Evolutionary conservation across 352 stramenopile species (phyloP), one percentile per base, ranked within the genome.

Genomic region (Phytophthora foliorum): DNA sequence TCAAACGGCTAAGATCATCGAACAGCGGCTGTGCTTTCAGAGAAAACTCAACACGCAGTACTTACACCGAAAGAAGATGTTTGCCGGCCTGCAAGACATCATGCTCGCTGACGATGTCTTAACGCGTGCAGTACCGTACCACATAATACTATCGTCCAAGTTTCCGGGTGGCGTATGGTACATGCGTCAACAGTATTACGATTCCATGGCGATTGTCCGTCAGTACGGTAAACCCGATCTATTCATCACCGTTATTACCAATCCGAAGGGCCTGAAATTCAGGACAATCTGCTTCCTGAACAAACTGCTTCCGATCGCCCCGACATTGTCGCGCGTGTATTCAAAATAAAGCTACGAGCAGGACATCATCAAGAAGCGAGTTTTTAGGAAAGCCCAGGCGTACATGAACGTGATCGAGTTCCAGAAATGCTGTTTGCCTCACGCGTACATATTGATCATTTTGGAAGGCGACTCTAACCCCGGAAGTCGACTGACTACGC

Each of bases 201-300:
- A 89, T 32, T 54, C 63, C 5, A 75, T 84, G 59, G 67, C 69
- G 17, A 81, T 88, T 14, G 75, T 86, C 1, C 66, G 72, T 4
- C 25, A 74, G 22, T 77, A 61, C 39, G 77, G 75, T 7, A 78
- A 74, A 19, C 77, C 77, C 6, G 65, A 86, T n/a, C 50, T 82
- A 6, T 90, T 90, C 68, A 73, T 87, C 19, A 84, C 81, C 0
- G 66, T 86, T 5, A 85, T 77, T 6, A 75, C 53, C 19, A 90
- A 88, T 53, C 69, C 77, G 1, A 71, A 63, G 22, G 72, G 72
- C 19, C 38, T 8, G 79, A 88, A 46, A 80, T 88, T 34, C 52
- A 39, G n/a, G 42, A 57, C 0, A 44, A 52, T 3, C 16, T 75
- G 14, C 19, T 57, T 50, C 16, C 49, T 8, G 9, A 54, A 13